Percentiles rank a stretch among this genome's conserved stretches.
Conservation (phyloP, 2,329 filamentous ascomycete genomes). For the Neospermospora avenae region DNA sequence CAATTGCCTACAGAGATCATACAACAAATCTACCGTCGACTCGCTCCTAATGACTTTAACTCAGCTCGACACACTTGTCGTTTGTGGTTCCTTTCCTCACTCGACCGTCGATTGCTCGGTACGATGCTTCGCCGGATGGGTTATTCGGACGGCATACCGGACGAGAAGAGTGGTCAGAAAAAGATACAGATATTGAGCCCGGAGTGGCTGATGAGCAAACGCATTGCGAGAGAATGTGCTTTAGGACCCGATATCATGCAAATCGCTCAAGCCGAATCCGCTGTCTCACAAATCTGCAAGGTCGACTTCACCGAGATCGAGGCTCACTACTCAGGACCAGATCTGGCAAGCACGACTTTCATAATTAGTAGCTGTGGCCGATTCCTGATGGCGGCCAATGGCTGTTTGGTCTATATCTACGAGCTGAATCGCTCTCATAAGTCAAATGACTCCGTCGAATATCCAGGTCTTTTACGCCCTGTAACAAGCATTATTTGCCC, state of each 20-base stretch:
- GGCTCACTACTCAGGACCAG: constrained; percentile 24
- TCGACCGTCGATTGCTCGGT: constrained; percentile 49
- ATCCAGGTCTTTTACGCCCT: constrained; percentile 39
- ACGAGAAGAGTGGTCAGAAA: constrained; percentile 29
- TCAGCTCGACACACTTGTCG: constrained; percentile 57
- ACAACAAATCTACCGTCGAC: constrained; percentile 36
- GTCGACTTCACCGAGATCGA: constrained; percentile 40
- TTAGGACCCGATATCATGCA: constrained; percentile 32
- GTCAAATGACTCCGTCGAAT: background rate
- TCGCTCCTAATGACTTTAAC: constrained; percentile 49
- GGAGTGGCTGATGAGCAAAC: constrained; percentile 40
- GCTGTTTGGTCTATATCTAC: constrained; percentile 56
- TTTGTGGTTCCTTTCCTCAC: constrained; percentile 55
- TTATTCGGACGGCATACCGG: constrained; percentile 44
- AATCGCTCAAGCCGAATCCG: constrained; percentile 13
- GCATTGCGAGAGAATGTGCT: constrained; percentile 42
- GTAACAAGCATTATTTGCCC: constrained; percentile 55
- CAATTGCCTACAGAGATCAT: constrained; percentile 38
- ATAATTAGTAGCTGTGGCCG: constrained; percentile 53
- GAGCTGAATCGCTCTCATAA: constrained; percentile 30
- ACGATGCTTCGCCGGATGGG: constrained; percentile 54
- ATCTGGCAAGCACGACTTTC: constrained; percentile 29
- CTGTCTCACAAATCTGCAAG: constrained; percentile 37
- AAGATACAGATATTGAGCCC: constrained; percentile 14
- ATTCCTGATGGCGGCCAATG: constrained; percentile 54